Evolutionary conservation across 1,284 basidiomycete species (phyloP).

Genomic region (Blastosporella zonata): DNA sequence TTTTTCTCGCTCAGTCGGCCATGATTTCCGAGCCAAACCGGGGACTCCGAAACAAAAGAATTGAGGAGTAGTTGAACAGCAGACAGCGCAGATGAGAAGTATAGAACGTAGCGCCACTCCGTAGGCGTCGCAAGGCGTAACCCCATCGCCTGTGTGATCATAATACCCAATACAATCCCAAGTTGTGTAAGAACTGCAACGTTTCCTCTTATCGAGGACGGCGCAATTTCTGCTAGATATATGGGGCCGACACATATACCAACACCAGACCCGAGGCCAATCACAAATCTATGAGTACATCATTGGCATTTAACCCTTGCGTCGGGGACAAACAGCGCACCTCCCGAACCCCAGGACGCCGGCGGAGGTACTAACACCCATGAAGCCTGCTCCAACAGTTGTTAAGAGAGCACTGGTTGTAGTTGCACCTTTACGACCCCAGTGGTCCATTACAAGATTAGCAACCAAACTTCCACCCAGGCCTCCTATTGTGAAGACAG

Average conservation of each 20-base stretch:
- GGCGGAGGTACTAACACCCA: constrained; percentile 63
- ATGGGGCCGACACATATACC: constrained; percentile 86
- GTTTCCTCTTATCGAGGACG: constrained; percentile 68
- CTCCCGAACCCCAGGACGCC: constrained; percentile 62
- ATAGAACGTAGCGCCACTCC: constrained; percentile 74
- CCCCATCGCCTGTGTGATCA: constrained; percentile 71
- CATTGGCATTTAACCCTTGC: not conserved
- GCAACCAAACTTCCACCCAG: constrained; percentile 73
- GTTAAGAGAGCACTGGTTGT: constrained; percentile 58
- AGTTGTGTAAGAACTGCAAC: constrained; percentile 87
- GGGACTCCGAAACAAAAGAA: constrained; percentile 60
- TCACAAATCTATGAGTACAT: constrained; percentile 54
- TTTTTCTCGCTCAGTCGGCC: constrained; percentile 51
- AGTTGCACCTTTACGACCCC: constrained; percentile 66
- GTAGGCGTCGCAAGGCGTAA: constrained; percentile 60
- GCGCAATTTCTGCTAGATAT: constrained; percentile 81
- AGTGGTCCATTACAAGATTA: constrained; percentile 66
- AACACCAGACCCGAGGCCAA: constrained; percentile 80
- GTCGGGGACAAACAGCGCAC: constrained; percentile 32
- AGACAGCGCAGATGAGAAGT: constrained; percentile 61
- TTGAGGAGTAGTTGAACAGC: constrained; percentile 57
- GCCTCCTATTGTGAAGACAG: constrained; percentile 88
- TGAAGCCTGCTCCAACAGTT: constrained; percentile 58
- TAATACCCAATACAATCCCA: constrained; percentile 81
- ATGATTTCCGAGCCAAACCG: constrained; percentile 56